These are phyloP conservation scores for Lasiosphaeria hispida DNA, from an alignment of 495 filamentous ascomycete genomes.

Conservation along the genomic window DNA sequence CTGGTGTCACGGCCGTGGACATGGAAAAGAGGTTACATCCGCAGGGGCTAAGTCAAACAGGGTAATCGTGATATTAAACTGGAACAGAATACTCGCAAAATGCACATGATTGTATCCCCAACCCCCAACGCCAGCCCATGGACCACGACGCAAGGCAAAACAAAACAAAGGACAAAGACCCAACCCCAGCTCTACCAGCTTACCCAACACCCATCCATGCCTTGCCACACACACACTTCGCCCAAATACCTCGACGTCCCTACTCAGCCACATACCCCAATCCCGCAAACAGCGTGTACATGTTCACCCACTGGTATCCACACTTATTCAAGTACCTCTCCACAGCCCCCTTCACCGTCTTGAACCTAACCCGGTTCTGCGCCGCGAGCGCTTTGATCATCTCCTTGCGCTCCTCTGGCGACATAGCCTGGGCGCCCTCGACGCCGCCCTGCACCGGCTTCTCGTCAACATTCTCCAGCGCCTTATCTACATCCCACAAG, in stretches of 20 bases:
- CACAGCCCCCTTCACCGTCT: slow-evolving; percentile 70
- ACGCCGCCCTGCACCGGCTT: slow-evolving; percentile 19
- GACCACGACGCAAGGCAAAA: too few species aligned
- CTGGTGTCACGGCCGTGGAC: too few species aligned
- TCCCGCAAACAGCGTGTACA: slow-evolving; percentile 81
- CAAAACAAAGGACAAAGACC: too few species aligned
- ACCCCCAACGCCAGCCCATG: too few species aligned
- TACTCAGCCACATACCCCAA: slow-evolving; percentile 40
- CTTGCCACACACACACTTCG: background rate
- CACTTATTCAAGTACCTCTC: slow-evolving; percentile 88
- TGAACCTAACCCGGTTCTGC: slow-evolving; percentile 76
- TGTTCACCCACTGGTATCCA: slow-evolving; percentile 92
- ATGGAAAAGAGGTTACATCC: too few species aligned
- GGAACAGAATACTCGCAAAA: too few species aligned
- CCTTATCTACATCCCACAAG: slow-evolving; percentile 88
- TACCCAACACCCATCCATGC: background rate
- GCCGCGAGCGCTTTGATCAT: slow-evolving; percentile 68
- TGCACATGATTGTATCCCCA: too few species aligned
- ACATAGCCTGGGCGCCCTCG: slow-evolving; percentile 38
- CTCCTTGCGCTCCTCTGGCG: slow-evolving; percentile 43
- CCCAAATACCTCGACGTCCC: background rate
- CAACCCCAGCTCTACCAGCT: too few species aligned
- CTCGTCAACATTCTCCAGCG: slow-evolving; percentile 48
- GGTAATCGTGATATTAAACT: too few species aligned
- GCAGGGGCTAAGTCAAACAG: too few species aligned